Evolutionary conservation across 2,329 filamentous ascomycete species (phyloP).

Genomic region (Fusarium pilosicola): DNA sequence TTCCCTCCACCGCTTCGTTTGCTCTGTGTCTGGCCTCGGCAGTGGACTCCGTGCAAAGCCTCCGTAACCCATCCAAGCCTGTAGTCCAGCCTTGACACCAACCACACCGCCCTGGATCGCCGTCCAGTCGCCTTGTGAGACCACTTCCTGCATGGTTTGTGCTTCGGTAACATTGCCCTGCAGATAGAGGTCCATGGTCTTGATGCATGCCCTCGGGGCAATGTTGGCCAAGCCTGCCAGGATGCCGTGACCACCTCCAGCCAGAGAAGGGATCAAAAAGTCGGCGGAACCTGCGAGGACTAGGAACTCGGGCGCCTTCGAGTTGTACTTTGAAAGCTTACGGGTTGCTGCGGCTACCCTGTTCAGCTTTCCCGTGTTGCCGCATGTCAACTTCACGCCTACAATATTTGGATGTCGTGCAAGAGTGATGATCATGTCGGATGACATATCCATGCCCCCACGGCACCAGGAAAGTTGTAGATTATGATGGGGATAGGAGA

Average conservation of each 20-base stretch:
- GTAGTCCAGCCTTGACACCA: conserved; percentile 74
- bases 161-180: conserved; percentile 68
- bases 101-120: conserved; percentile 78
- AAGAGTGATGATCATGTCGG: conserved; percentile 68
- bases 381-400: conserved; percentile 75
- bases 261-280: conserved; percentile 74
- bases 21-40: conserved; percentile 58
- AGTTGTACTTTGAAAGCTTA: conserved; percentile 44
- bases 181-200: conserved; percentile 68
- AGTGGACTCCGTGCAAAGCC: conserved; percentile 54
- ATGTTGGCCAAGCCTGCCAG: conserved; percentile 79
- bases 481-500: conserved; percentile 74
- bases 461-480: conserved; percentile 76
- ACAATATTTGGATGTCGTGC: conserved; percentile 72
- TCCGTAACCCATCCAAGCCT: conserved; percentile 75
- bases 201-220: conserved; percentile 72
- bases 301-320: conserved; percentile 61
- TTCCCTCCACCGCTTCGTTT: conserved; percentile 63
- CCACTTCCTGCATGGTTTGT: conserved; percentile 69
- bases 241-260: conserved; percentile 76
- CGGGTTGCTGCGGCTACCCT: conserved; percentile 68
- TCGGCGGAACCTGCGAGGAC: conserved; percentile 79
- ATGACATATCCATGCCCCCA: conserved; percentile 71
- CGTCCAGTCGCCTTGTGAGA: conserved; percentile 77
- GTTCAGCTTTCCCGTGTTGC: conserved; percentile 76